Percentiles rank a stretch among this genome's conserved stretches.
Evolutionary conservation across 2,329 filamentous ascomycete genomes (phyloP).

Genomic region (Beauveria sp.): DNA sequence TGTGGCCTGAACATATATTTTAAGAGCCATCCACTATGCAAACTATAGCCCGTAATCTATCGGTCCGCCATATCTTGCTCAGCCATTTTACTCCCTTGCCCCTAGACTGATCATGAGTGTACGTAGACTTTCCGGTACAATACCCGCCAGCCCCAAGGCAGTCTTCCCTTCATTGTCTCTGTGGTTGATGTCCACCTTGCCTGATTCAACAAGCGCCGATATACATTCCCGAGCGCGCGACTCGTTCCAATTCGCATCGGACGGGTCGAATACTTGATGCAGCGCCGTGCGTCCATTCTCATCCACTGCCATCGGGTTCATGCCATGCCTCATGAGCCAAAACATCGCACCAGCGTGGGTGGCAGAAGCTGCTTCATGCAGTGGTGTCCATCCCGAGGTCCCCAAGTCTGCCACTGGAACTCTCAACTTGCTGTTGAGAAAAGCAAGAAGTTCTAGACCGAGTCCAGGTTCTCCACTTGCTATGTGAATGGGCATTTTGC

Average conservation of each 20-base stretch:
- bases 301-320: neutral
- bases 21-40: neutral
- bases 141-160: neutral
- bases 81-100: neutral
- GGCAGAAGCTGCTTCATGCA: neutral
- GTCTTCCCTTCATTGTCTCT: neutral
- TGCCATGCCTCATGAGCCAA: neutral
- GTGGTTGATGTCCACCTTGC: conserved; percentile 1
- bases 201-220: neutral
- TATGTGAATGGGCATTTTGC: neutral
- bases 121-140: neutral
- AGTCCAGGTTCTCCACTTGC: too few relatives aligned
- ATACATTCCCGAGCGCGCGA: neutral
- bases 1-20: neutral
- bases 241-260: too few relatives aligned
- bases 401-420: neutral
- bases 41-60: neutral
- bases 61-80: neutral
- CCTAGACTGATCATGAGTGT: neutral
- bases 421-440: neutral
- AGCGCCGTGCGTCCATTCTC: neutral
- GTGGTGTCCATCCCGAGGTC: neutral
- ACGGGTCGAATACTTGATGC: neutral
- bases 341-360: neutral
- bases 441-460: neutral